Evolutionary conservation across 805 yeast species (phyloP).

Genomic region (Candida manassasensis): DNA sequence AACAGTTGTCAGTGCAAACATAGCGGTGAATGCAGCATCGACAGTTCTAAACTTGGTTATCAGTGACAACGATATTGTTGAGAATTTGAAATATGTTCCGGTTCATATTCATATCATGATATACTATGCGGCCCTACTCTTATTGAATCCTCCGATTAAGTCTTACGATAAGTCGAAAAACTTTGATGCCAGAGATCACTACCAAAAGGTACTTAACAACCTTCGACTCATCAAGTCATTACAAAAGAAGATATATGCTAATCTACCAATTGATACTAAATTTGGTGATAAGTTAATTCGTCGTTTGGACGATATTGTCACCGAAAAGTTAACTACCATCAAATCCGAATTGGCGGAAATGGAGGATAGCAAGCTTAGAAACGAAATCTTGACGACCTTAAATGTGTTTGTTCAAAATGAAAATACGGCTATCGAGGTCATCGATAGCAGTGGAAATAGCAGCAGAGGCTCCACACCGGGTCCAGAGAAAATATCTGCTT

Average conservation of each 20-base stretch:
- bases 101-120: conserved; percentile 71
- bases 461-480: conserved; percentile 26
- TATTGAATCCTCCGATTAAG: conserved; percentile 45
- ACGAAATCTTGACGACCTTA: conserved; percentile 5
- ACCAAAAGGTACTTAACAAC: conserved; percentile 28
- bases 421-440: conserved; percentile 6
- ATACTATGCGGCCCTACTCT: conserved; percentile 58
- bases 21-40: conserved; percentile 60
- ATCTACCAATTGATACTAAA: conserved; percentile 48
- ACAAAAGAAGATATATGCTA: conserved; percentile 36
- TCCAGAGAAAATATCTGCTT: conserved; percentile 43
- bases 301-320: conserved; percentile 28
- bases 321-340: conserved; percentile 20
- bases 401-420: conserved; percentile 2
- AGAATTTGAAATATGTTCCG: conserved; percentile 58
- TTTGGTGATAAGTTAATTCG: conserved; percentile 44
- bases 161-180: conserved; percentile 19
- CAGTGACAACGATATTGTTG: conserved; percentile 53
- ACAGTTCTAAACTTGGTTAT: conserved; percentile 56
- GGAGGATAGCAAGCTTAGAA: conserved; percentile 13
- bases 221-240: conserved; percentile 41
- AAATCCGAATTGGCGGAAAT: conserved; percentile 18
- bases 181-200: conserved; percentile 19
- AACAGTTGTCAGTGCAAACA: conserved; percentile 35
- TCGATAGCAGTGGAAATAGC: conserved; percentile 16